Evolutionary conservation across 305 asterid species (phyloP).

Genomic region (Petunia hybrid): DNA sequence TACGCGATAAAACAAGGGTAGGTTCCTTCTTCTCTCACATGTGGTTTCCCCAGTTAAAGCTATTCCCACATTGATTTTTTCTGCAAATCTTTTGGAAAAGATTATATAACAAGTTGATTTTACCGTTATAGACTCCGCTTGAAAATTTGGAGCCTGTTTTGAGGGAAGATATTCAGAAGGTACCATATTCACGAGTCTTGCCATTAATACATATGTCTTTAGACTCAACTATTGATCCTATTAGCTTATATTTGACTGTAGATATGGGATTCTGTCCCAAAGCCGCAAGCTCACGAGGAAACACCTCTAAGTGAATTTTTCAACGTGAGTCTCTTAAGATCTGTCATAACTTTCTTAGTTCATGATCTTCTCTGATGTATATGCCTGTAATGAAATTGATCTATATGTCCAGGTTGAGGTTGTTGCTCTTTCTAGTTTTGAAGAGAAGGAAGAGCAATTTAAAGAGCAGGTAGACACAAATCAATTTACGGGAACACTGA

Average conservation of each 20-base stretch:
- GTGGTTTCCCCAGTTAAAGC: background rate
- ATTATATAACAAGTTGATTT: background rate
- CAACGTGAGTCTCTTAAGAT: conserved; percentile 62
- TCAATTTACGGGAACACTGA: conserved; percentile 20
- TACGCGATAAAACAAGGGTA: conserved; percentile 94
- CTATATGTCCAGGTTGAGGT: conserved; percentile 72
- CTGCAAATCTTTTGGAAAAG: background rate
- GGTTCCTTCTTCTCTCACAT: conserved; percentile 20
- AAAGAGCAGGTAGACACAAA: conserved; percentile 71
- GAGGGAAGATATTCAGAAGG: conserved; percentile 98
- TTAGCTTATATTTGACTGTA: conserved; percentile 36
- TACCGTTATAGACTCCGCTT: conserved; percentile 70
- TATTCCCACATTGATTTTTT: background rate
- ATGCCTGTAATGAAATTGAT: conserved; percentile 34
- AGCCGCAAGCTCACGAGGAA: conserved; percentile 82
- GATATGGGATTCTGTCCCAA: conserved; percentile 97
- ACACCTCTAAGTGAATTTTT: conserved; percentile 90
- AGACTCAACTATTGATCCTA: conserved; percentile 25
- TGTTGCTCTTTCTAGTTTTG: conserved; percentile 84
- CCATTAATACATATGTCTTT: background rate
- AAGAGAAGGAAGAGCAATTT: conserved; percentile 89
- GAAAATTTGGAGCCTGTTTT: conserved; percentile 93
- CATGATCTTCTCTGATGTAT: background rate
- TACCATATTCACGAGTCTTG: conserved; percentile 38
- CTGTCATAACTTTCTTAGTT: conserved; percentile 13